Evolutionary conservation across 192 early-diverging fungal genomes (phyloP).

Genomic region (Entomortierella lignicola): DNA sequence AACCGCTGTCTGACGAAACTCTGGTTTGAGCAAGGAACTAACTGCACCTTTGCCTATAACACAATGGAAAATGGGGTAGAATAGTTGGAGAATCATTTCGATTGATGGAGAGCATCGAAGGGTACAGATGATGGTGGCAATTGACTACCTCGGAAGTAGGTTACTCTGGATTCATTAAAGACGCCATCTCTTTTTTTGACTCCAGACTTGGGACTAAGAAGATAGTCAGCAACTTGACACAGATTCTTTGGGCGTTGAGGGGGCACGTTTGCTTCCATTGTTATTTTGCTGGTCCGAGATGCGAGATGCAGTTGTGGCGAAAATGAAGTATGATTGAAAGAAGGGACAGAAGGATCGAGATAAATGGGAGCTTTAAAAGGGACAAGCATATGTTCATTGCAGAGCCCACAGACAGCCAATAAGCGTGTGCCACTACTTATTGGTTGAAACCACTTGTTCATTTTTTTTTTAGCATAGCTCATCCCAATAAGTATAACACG

Average conservation of each 20-base stretch:
- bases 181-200: conserved; percentile 87
- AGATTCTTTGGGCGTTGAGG: conserved; percentile 68
- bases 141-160: conserved; percentile 87
- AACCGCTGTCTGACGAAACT: conserved; percentile 65
- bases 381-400: background rate
- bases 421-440: conserved; percentile 28
- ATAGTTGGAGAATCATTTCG: background rate
- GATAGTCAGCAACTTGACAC: conserved; percentile 78
- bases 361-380: background rate
- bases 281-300: background rate
- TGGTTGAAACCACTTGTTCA: background rate
- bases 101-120: background rate
- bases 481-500: too few species aligned
- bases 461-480: background rate
- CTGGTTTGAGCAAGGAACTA: conserved; percentile 70
- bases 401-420: conserved; percentile 24
- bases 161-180: conserved; percentile 89
- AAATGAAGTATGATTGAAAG: conserved; percentile 2
- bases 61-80: background rate
- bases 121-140: background rate
- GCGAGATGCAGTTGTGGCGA: background rate
- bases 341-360: background rate
- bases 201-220: conserved; percentile 76
- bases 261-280: conserved; percentile 39
- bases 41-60: conserved; percentile 74